These are phyloP conservation scores for Ustilago bromivora DNA, from an alignment of 1,284 basidiomycete species.

Conservation along the genomic window DNA sequence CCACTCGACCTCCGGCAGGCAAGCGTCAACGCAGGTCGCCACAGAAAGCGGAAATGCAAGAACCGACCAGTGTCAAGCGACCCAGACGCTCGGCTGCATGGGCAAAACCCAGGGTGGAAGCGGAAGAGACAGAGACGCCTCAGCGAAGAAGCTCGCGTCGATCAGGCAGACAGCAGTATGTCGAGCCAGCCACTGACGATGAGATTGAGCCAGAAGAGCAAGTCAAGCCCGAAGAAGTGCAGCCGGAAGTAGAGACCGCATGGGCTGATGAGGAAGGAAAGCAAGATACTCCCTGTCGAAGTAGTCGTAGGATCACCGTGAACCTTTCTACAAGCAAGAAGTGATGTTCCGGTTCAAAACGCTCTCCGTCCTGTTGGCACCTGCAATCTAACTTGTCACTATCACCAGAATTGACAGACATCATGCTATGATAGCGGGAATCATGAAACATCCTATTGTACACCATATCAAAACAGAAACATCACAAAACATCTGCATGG, in stretches of 20 bases:
- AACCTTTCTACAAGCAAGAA: slow-evolving; percentile 18
- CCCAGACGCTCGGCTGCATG: slow-evolving; percentile 7
- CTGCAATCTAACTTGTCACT: too few relatives aligned
- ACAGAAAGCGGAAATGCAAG: background rate
- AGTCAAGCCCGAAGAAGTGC: background rate
- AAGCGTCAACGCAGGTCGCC: slow-evolving; percentile 17
- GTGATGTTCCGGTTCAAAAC: background rate
- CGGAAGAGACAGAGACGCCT: background rate
- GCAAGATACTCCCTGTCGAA: slow-evolving; percentile 10
- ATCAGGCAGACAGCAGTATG: slow-evolving; percentile 11
- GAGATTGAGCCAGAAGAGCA: slow-evolving; percentile 10
- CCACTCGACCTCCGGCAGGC: background rate
- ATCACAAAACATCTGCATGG: background rate
- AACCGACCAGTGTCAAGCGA: slow-evolving; percentile 5
- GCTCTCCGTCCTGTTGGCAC: too few relatives aligned
- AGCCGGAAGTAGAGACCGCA: background rate
- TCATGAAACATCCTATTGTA: background rate
- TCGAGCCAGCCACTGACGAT: slow-evolving; percentile 13
- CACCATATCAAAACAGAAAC: background rate
- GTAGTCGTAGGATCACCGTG: slow-evolving; percentile 24
- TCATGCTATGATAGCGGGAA: background rate
- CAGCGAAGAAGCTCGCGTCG: slow-evolving; percentile 16
- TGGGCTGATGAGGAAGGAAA: background rate
- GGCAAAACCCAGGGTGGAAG: background rate
- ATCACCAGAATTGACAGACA: background rate